A percentile compares a stretch with the other conserved stretches of the same genome.
phyloP scores from a whole-genome alignment of 2,329 filamentous ascomycete species.

The Xylaria sp. region DNA sequence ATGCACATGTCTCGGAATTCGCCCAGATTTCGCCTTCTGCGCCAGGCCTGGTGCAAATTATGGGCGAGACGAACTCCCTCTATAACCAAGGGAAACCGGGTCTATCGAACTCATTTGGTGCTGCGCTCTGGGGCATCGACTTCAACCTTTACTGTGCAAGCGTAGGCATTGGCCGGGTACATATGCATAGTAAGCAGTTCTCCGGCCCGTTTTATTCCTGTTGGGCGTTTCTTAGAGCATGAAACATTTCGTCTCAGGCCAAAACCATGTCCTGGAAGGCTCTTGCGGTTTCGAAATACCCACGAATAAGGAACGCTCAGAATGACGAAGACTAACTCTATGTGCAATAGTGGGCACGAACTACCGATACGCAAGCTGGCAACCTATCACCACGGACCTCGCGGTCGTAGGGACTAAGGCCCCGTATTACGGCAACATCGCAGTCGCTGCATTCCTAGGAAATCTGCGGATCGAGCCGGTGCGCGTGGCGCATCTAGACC shows the following conservation, averaged over 20 bases:
- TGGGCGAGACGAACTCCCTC: slow-evolving; percentile 71
- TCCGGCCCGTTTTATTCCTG: background rate
- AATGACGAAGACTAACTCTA: background rate
- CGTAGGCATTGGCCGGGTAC: slow-evolving; percentile 65
- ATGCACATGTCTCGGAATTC: slow-evolving; percentile 61
- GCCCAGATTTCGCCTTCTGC: slow-evolving; percentile 52
- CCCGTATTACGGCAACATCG: slow-evolving; percentile 72
- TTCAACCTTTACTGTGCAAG: slow-evolving; percentile 69
- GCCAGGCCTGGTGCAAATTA: slow-evolving; percentile 62
- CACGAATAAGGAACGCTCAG: background rate
- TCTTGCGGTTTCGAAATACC: background rate
- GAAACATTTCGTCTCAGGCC: background rate
- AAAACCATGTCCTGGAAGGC: background rate
- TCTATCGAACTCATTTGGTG: slow-evolving; percentile 72
- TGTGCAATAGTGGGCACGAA: slow-evolving; percentile 62
- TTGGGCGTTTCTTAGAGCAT: background rate
- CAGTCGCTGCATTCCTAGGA: slow-evolving; percentile 66
- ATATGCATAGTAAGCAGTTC: slow-evolving; percentile 63
- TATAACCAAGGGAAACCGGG: slow-evolving; percentile 71
- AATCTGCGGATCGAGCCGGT: slow-evolving; percentile 52
- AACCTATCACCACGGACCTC: slow-evolving; percentile 64
- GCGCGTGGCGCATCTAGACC: slow-evolving; percentile 56
- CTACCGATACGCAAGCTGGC: slow-evolving; percentile 71
- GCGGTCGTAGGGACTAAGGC: slow-evolving; percentile 67
- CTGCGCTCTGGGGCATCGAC: slow-evolving; percentile 72